Percentiles rank a stretch among this genome's conserved stretches.
Evolutionary conservation across 2,329 filamentous ascomycete genomes (phyloP).

Genomic region (Albophoma yamanashiensis): DNA sequence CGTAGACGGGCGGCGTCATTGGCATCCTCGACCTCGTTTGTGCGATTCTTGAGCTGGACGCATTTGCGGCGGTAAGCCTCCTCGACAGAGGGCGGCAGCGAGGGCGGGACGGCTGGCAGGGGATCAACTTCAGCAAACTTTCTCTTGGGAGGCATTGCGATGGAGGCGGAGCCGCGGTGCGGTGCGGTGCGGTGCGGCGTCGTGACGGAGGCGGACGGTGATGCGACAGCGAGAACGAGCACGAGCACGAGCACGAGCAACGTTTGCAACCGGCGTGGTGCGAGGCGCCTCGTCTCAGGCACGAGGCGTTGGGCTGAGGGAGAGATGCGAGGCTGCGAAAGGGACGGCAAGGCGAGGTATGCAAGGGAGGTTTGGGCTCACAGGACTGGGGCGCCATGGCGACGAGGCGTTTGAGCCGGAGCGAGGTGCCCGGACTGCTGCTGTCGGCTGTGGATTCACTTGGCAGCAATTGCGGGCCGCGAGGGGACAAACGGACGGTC

Average conservation of each 20-base stretch:
- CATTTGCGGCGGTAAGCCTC: constrained; percentile 95
- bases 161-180: neutral
- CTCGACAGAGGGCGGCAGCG: constrained; percentile 80
- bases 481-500: neutral
- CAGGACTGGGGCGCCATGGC: constrained; percentile 17
- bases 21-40: constrained; percentile 82
- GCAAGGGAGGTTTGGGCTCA: constrained; percentile 11
- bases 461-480: neutral
- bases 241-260: neutral
- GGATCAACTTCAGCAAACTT: constrained; percentile 25
- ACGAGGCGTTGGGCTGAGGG: neutral
- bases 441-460: neutral
- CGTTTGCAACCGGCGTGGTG: neutral
- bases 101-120: constrained; percentile 39
- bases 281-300: neutral
- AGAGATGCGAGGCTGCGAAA: neutral
- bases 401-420: constrained; percentile 1
- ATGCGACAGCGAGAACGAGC: no score
- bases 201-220: neutral
- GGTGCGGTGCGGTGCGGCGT: neutral
- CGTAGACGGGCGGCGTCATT: constrained; percentile 77
- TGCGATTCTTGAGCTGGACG: constrained; percentile 83
- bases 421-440: neutral
- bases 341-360: neutral
- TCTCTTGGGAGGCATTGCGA: constrained; percentile 24